Base-by-base conservation (phyloP, 2,329 filamentous ascomycete species). In the Cytospora piceicola region DNA sequence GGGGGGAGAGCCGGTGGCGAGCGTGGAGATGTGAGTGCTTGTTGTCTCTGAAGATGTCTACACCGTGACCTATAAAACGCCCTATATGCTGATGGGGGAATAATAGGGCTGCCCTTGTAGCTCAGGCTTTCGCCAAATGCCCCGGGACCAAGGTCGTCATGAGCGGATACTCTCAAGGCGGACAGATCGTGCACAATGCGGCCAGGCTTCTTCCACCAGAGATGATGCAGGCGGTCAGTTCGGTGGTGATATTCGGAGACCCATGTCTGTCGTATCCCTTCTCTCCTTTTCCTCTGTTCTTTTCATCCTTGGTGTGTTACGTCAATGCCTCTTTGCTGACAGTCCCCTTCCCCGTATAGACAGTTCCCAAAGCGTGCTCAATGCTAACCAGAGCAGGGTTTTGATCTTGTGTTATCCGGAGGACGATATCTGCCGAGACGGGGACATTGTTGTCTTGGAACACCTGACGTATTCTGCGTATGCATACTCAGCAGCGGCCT, bases 91-190 rank as follows among this genome's bases (percentile, higher is more conserved):
- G 27, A 55, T 20, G n/a, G 29, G 17, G 51, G 2, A 12, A 30
- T 24, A 20, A 70, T 60, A 78, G 80, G 75, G 77, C 78, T n/a
- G 63, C 74, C 11, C 53, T 67, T 2, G 60, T 72, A 9, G 64
- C 56, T 2, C 57, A 74, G 53, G 75, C 77, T 1, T 71, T 75
- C 46, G 69, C 68, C 15, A 64, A 72, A 8, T 82, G 80, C 64
- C 78, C 79, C 0, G 69, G 72, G 42, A 81, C 79, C 1, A 75
- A 77, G 46, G 69, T 82, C 42, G 78, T 81, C 5, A 73, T 82
- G 70, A 73, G 77, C 12, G 80, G 80, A 8, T 82, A 74, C 57
- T 72, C 71, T 12, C 73, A 75, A 60, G 74, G 74, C 32, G 72
- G 69, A 3, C 73, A 74, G 67, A 61, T 75, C 24, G 69, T 74